Conservation (phyloP, 148 eudicot species). For the Rhododendron henanense region DNA sequence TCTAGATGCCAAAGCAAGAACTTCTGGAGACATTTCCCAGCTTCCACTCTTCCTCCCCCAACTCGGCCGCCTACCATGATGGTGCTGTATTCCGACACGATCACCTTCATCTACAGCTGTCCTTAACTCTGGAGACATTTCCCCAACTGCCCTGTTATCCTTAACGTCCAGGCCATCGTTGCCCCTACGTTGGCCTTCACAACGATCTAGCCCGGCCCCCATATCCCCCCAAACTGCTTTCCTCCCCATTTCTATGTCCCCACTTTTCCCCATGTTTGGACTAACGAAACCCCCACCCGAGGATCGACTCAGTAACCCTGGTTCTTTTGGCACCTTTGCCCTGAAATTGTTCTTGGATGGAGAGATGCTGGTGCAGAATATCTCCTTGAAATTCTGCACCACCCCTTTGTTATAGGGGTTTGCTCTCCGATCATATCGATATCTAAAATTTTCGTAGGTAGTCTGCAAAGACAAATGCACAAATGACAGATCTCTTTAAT, state of each 20-base stretch:
- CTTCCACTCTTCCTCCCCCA: conserved; percentile 95
- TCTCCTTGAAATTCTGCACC: conserved; percentile 70
- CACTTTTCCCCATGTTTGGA: conserved; percentile 89
- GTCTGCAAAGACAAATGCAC: conserved; percentile 54
- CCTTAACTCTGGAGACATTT: conserved; percentile 75
- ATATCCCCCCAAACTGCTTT: conserved; percentile 96
- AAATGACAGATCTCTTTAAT: background rate
- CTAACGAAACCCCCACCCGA: conserved; percentile 77
- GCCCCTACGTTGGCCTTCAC: conserved; percentile 54
- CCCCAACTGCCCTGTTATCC: conserved; percentile 47
- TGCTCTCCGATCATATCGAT: conserved; percentile 76
- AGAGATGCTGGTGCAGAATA: conserved; percentile 56
- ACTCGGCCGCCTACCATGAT: conserved; percentile 50
- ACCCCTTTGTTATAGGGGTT: conserved; percentile 95
- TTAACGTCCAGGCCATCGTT: conserved; percentile 55
- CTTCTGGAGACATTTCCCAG: conserved; percentile 99
- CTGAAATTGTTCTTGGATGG: conserved; percentile 81
- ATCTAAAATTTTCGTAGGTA: conserved; percentile 93
- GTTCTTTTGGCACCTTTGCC: conserved; percentile 63
- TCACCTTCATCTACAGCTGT: conserved; percentile 75
- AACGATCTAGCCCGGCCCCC: conserved; percentile 55
- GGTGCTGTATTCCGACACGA: conserved; percentile 58
- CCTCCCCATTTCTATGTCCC: conserved; percentile 93
- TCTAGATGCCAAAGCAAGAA: conserved; percentile 75
- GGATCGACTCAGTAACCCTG: conserved; percentile 45